Conservation (phyloP, 2,329 filamentous ascomycete species). For the Apiospora saccharicola region DNA sequence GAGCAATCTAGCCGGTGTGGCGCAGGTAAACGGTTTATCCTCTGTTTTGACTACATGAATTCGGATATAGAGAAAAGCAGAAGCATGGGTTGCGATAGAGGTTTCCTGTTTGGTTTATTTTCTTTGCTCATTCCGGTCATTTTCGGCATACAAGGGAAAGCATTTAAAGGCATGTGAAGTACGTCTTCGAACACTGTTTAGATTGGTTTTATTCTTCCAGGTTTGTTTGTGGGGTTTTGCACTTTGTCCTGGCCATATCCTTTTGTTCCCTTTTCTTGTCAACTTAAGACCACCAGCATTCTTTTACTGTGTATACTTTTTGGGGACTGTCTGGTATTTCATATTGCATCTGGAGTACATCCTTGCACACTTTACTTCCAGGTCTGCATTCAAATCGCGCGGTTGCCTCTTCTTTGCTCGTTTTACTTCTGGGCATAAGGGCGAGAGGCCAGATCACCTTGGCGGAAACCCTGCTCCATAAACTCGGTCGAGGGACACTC, state of each 20-base stretch:
- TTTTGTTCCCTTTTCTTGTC: background rate
- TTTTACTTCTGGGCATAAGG: background rate
- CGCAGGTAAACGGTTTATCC: background rate
- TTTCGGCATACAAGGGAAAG: too few species aligned
- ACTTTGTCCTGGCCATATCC: background rate
- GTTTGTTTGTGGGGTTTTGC: background rate
- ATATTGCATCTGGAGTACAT: background rate
- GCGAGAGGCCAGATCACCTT: background rate
- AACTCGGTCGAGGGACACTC: too few species aligned
- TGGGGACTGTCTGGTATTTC: background rate
- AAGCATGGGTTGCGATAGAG: background rate
- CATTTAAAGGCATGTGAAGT: background rate
- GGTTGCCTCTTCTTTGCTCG: background rate
- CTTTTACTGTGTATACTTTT: background rate
- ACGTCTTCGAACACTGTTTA: background rate
- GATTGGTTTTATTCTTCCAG: background rate
- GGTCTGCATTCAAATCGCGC: background rate
- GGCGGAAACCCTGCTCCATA: too few species aligned
- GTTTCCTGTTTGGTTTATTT: background rate
- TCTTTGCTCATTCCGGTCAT: background rate
- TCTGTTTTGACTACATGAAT: background rate
- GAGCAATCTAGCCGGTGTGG: background rate
- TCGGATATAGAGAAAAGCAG: background rate
- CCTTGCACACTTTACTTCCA: background rate
- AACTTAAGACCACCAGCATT: background rate